phyloP scores from a whole-genome alignment of 2,329 filamentous ascomycete species.

The Anisogramma anomala region DNA sequence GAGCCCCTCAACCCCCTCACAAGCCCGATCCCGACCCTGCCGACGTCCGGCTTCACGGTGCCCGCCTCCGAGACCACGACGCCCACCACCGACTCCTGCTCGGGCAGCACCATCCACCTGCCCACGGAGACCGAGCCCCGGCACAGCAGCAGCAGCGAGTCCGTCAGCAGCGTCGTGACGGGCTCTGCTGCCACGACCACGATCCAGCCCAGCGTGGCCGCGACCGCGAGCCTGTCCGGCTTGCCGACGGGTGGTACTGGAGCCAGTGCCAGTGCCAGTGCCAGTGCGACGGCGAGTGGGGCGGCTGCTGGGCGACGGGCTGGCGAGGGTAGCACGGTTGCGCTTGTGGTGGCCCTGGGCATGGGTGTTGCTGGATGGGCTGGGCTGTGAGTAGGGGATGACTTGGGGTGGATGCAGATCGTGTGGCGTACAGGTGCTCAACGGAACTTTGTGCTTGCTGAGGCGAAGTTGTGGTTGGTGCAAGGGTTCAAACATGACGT shows the following conservation, averaged over 20 bases:
- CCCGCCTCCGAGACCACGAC: background rate
- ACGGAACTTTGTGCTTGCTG: background rate
- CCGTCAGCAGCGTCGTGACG: background rate
- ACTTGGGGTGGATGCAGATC: background rate
- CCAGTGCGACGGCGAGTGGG: background rate
- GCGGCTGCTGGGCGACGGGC: background rate
- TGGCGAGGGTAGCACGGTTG: conserved; percentile 2
- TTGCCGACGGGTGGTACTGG: too few relatives aligned
- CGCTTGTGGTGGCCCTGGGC: conserved; percentile 10
- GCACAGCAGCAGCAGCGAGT: background rate
- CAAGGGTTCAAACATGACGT: background rate
- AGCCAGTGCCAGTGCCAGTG: background rate
- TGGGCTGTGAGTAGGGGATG: background rate
- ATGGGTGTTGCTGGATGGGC: conserved; percentile 9
- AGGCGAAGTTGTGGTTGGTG: background rate
- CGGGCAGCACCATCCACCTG: background rate
- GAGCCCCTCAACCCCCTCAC: too few relatives aligned
- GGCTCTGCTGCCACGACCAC: conserved; percentile 1
- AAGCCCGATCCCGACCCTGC: too few relatives aligned
- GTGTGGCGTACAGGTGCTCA: background rate
- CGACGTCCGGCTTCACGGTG: background rate
- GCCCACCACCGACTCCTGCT: background rate
- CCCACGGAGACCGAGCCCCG: background rate
- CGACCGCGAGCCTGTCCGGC: background rate
- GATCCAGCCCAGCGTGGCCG: conserved; percentile 2